These are phyloP conservation scores for Murraya paniculata DNA, from an alignment of 345 rosid species.

Conservation along the genomic window DNA sequence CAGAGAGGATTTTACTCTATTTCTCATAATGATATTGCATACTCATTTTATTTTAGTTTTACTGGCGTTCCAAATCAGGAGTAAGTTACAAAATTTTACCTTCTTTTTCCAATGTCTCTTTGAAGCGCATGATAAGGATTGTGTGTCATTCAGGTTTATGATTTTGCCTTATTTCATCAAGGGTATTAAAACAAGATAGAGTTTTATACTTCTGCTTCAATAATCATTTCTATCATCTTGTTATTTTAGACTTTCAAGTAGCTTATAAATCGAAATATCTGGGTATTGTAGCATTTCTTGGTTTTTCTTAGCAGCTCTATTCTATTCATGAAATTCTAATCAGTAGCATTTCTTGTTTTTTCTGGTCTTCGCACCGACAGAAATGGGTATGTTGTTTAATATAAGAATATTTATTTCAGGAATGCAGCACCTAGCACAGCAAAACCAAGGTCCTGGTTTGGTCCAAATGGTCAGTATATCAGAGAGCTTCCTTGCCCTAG, in stretches of 20 bases:
- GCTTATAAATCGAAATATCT: neutral
- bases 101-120: neutral
- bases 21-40: neutral
- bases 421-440: slow-evolving; percentile 34
- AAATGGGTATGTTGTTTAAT: neutral
- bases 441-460: slow-evolving; percentile 88
- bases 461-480: slow-evolving; percentile 90
- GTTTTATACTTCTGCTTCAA: too few relatives aligned
- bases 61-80: neutral
- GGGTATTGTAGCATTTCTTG: too few relatives aligned
- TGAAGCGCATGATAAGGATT: neutral
- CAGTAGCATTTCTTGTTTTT: neutral
- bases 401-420: slow-evolving; percentile 41
- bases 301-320: neutral
- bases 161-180: neutral
- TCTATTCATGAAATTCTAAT: neutral
- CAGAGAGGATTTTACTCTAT: neutral
- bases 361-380: neutral
- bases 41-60: neutral
- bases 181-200: neutral
- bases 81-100: neutral
- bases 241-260: neutral
- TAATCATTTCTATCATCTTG: neutral
- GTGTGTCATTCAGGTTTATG: neutral
- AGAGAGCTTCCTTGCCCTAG: slow-evolving; percentile 93